A percentile compares a stretch with the other conserved stretches of the same genome.
Conservation (phyloP, 768 basidiomycete species). For the Termitomyces sp. region DNA sequence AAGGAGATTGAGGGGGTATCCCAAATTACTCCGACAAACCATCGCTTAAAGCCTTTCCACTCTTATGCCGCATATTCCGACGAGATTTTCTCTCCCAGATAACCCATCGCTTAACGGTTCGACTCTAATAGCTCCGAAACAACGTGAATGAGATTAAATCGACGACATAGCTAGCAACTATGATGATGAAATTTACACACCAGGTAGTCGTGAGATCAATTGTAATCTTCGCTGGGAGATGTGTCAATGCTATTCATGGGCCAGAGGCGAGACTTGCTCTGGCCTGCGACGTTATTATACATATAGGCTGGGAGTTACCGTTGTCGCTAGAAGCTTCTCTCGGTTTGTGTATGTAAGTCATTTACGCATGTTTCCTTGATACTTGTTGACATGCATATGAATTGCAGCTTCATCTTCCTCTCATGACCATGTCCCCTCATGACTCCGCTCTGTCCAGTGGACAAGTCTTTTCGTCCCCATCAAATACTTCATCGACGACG, state of each 20-base stretch:
- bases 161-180: not conserved
- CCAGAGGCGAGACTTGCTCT: not conserved
- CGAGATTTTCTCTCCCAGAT: too few species aligned
- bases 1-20: not conserved
- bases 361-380: slow-evolving; percentile 12
- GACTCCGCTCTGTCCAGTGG: slow-evolving; percentile 6
- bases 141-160: not conserved
- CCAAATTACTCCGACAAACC: not conserved
- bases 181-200: not conserved
- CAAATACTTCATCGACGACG: slow-evolving; percentile 1
- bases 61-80: not conserved
- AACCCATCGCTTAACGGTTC: too few species aligned
- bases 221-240: not conserved
- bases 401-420: slow-evolving; percentile 10
- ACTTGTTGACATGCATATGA: slow-evolving; percentile 16
- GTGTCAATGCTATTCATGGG: not conserved
- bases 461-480: slow-evolving; percentile 5
- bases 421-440: slow-evolving; percentile 11
- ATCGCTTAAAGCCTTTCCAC: not conserved
- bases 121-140: not conserved
- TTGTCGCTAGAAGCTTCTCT: slow-evolving; percentile 10
- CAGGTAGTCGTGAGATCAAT: slow-evolving; percentile 4
- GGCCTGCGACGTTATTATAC: not conserved
- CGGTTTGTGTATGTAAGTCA: slow-evolving; percentile 11
- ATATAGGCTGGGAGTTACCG: not conserved